These are phyloP conservation scores for Trichoderma virens DNA, from an alignment of 495 filamentous ascomycete species.

Conservation along the genomic window DNA sequence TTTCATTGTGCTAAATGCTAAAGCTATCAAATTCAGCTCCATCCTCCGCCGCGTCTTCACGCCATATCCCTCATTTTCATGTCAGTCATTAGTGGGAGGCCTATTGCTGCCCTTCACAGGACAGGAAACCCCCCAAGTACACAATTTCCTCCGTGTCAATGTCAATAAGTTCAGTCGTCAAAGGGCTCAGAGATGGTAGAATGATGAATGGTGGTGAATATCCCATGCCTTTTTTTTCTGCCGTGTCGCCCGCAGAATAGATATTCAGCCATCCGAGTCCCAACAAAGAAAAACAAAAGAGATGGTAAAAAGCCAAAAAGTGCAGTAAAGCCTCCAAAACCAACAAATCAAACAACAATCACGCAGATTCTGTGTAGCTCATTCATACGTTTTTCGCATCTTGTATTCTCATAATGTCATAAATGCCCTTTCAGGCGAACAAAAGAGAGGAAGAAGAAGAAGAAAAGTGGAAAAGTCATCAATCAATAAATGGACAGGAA, in stretches of 20 bases:
- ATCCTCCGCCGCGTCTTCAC: background rate
- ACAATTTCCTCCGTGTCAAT: background rate
- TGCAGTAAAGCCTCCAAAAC: background rate
- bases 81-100: background rate
- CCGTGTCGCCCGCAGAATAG: background rate
- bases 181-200: background rate
- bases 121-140: background rate
- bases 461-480: background rate
- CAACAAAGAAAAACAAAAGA: background rate
- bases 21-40: background rate
- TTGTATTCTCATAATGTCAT: background rate
- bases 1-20: background rate
- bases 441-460: slow-evolving; percentile 1
- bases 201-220: background rate
- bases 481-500: background rate
- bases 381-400: background rate
- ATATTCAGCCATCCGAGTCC: background rate
- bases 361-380: slow-evolving; percentile 7
- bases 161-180: background rate
- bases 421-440: background rate
- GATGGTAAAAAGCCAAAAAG: background rate
- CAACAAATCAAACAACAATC: background rate
- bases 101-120: background rate
- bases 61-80: background rate
- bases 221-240: background rate